Evolutionary conservation across 345 rosid genomes (phyloP).

Genomic region (Leavenworthia alabamica): DNA sequence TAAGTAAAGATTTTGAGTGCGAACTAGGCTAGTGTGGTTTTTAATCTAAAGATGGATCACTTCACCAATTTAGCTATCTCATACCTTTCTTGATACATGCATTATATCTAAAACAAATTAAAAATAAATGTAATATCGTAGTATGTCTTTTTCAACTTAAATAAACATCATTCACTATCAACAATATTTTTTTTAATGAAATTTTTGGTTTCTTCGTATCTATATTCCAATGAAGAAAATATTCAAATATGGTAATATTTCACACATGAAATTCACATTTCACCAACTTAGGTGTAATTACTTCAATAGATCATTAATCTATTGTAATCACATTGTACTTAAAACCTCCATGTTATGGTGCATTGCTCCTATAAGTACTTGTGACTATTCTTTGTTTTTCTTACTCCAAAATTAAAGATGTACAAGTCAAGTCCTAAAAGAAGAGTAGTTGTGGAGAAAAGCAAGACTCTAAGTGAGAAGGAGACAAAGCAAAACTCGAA

Average conservation of each 20-base stretch:
- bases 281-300: conserved; percentile 49
- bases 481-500: conserved; percentile 34
- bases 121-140: conserved; percentile 21
- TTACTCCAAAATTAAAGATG: conserved; percentile 22
- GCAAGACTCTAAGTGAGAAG: conserved; percentile 24
- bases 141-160: conserved; percentile 18
- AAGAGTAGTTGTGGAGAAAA: conserved; percentile 15
- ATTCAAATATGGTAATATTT: conserved; percentile 23
- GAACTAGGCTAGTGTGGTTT: not conserved
- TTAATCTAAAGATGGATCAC: conserved; percentile 21
- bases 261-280: conserved; percentile 49
- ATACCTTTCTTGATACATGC: conserved; percentile 31
- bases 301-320: not conserved
- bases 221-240: not conserved
- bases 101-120: conserved; percentile 21
- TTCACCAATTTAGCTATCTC: conserved; percentile 32
- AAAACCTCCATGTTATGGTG: conserved; percentile 1
- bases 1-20: not conserved
- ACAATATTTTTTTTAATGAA: not conserved
- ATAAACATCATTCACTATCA: not conserved
- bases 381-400: conserved; percentile 1
- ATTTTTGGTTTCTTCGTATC: not conserved
- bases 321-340: conserved; percentile 1
- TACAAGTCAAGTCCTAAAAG: conserved; percentile 28
- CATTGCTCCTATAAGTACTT: conserved; percentile 23